phyloP scores from a whole-genome alignment of 805 yeast species.

The Hanseniaspora occidentalis region DNA sequence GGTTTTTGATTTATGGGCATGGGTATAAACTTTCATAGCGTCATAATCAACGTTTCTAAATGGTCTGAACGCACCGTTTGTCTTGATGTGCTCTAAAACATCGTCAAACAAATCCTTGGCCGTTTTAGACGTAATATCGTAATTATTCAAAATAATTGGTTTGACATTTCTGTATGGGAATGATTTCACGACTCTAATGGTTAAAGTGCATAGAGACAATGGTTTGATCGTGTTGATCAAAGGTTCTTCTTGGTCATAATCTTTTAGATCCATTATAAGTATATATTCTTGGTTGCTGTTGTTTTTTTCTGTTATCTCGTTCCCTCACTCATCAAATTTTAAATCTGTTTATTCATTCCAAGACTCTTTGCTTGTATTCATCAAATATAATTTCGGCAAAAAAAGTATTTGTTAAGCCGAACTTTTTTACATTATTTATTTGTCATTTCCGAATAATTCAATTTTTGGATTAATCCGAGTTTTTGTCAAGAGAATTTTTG shows the following conservation, averaged over 20 bases:
- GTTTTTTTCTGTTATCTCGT: background rate
- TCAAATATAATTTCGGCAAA: no score
- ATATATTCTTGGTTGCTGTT: background rate
- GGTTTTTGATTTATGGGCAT: conserved; percentile 91
- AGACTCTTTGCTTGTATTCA: no score
- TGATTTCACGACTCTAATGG: conserved; percentile 79
- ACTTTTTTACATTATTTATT: no score
- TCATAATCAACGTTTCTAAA: conserved; percentile 66
- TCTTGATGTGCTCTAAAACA: conserved; percentile 32
- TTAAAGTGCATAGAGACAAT: conserved; percentile 51
- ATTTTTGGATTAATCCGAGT: no score
- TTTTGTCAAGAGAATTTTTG: no score
- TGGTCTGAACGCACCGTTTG: conserved; percentile 66
- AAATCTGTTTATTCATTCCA: no score
- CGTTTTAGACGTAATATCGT: conserved; percentile 60
- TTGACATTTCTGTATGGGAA: conserved; percentile 84
- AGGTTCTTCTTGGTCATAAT: conserved; percentile 49
- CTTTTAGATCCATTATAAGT: conserved; percentile 6
- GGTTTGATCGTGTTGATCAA: conserved; percentile 66
- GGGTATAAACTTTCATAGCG: conserved; percentile 75
- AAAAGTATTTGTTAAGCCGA: no score
- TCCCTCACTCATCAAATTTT: no score
- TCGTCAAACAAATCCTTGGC: conserved; percentile 49
- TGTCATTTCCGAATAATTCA: no score
- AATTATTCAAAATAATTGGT: conserved; percentile 53